Percentiles rank a stretch among this genome's conserved stretches.
Evolutionary conservation across 768 basidiomycete species (phyloP).

Genomic region (Polyporus arcularius): DNA sequence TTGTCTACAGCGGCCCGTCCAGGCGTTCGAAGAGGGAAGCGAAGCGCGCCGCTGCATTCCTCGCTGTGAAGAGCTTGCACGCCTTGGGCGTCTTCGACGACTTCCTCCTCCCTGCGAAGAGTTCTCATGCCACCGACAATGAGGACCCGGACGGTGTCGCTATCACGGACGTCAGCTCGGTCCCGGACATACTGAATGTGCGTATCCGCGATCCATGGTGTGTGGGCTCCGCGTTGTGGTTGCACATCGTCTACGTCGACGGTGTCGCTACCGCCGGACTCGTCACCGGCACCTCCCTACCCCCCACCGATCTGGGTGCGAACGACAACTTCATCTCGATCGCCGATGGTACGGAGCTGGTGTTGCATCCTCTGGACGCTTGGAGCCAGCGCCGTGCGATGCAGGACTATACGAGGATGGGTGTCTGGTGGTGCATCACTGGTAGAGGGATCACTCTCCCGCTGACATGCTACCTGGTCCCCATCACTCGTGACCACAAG

Average conservation of each 20-base stretch:
- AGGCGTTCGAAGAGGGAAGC: slow-evolving; percentile 77
- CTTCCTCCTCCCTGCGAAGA: slow-evolving; percentile 72
- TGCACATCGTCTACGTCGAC: slow-evolving; percentile 61
- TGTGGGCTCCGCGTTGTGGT: slow-evolving; percentile 54
- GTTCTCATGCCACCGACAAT: slow-evolving; percentile 46
- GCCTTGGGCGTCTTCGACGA: slow-evolving; percentile 79
- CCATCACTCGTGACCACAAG: slow-evolving; percentile 47
- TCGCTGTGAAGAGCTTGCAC: slow-evolving; percentile 70
- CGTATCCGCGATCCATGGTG: slow-evolving; percentile 69
- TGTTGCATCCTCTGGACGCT: slow-evolving; percentile 48
- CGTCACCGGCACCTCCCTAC: slow-evolving; percentile 63
- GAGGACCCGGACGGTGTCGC: slow-evolving; percentile 55
- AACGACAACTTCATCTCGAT: slow-evolving; percentile 40
- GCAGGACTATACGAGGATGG: slow-evolving; percentile 63
- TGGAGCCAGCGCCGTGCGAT: slow-evolving; percentile 50
- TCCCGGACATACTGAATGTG: slow-evolving; percentile 61
- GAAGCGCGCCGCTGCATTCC: slow-evolving; percentile 79
- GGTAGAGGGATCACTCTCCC: slow-evolving; percentile 52
- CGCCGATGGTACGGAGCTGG: slow-evolving; percentile 35
- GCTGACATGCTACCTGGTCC: slow-evolving; percentile 66
- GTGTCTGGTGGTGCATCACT: slow-evolving; percentile 65
- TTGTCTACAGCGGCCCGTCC: slow-evolving; percentile 59
- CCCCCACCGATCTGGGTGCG: slow-evolving; percentile 44
- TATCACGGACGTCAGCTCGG: slow-evolving; percentile 42
- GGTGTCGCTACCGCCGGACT: slow-evolving; percentile 57